A percentile compares a stretch with the other conserved stretches of the same genome.
phyloP scores from a whole-genome alignment of 2,329 filamentous ascomycete genomes.

The Iodosphaeria phyllophila region DNA sequence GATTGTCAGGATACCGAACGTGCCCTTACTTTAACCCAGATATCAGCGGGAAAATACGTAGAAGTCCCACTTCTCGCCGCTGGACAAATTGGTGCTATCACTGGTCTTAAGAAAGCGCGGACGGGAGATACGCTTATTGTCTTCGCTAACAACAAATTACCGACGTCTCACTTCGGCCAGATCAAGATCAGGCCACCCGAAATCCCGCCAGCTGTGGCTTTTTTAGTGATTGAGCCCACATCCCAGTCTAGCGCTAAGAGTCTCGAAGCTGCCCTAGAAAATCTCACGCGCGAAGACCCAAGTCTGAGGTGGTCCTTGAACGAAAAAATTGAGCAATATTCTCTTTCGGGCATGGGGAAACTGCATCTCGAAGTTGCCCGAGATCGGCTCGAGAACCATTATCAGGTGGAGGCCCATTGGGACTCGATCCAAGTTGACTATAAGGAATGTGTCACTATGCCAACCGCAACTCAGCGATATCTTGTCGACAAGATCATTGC shows the following conservation, averaged over 20 bases:
- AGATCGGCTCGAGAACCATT: constrained; percentile 71
- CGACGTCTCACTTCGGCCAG: constrained; percentile 49
- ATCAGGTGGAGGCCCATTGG: constrained; percentile 75
- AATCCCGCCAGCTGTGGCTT: constrained; percentile 87
- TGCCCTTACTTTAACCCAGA: constrained; percentile 65
- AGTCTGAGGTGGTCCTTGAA: constrained; percentile 73
- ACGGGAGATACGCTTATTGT: constrained; percentile 85
- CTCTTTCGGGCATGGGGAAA: constrained; percentile 90
- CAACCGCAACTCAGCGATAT: constrained; percentile 36
- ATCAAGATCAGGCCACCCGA: constrained; percentile 75
- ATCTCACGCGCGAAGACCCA: constrained; percentile 79
- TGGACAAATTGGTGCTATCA: constrained; percentile 87
- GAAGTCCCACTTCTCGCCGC: constrained; percentile 65
- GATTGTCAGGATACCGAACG: constrained; percentile 64
- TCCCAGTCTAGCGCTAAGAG: constrained; percentile 63
- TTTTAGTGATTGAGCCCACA: constrained; percentile 76
- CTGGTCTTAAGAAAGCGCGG: constrained; percentile 74
- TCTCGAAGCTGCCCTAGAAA: constrained; percentile 55
- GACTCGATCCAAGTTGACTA: constrained; percentile 92
- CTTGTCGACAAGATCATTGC: constrained; percentile 65
- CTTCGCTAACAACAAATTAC: constrained; percentile 40
- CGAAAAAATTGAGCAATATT: constrained; percentile 80
- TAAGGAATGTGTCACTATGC: constrained; percentile 54
- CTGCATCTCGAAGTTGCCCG: constrained; percentile 86
- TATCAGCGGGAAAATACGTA: constrained; percentile 74